Evolutionary conservation across 352 stramenopile genomes (phyloP), one percentile per base, ranked within the genome.

Genomic region (Phytopythium mirpurense): DNA sequence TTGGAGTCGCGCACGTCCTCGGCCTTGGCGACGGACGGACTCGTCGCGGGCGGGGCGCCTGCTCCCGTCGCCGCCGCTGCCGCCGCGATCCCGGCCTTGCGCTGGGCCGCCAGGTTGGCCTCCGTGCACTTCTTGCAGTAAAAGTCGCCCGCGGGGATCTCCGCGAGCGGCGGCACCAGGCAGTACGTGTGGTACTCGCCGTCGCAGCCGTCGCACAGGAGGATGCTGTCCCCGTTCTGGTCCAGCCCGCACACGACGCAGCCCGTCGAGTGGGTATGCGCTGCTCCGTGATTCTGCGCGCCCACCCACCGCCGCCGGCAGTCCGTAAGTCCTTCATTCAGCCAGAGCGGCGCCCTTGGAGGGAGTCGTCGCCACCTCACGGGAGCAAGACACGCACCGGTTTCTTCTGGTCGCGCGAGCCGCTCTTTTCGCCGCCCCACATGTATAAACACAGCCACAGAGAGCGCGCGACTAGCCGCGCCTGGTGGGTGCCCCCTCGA

Each of bases 121-220:
- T 78, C 72, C 11, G 64, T 83, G 51, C 78, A 82, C 46, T 78
- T 86, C 58, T 82, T 79, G 56, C 81, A 93, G 66, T 88, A 93
- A 47, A 93, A 93, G 50, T 93, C 81, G 35, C 79, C 81, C 4
- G 73, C 64, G 8, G 83, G 83, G 62, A 93, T 88, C 60, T 88
- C 74, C 1, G 56, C 56, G 5, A 93, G 67, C 42, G 83, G 81
- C 9, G 83, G 83, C 46, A 81, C 69, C 16, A 93, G 77, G 65
- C 83, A 93, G 57, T 90, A 90, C 14, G 60, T 92, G 69, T 93
- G 83, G 64, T 92, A 93, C 70, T 93, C 83, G n/a, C 67, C 81
- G 51, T 90, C 78, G 59, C 83, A 93, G 63, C 83, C 80, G 54
- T 93, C 83, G 34, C 83, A 93, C 10, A 93, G 72, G 46, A 93